Evolutionary conservation across 257 asterid species (phyloP), one percentile per base, ranked within the genome.

Genomic region (Ophiorrhiza pumila): DNA sequence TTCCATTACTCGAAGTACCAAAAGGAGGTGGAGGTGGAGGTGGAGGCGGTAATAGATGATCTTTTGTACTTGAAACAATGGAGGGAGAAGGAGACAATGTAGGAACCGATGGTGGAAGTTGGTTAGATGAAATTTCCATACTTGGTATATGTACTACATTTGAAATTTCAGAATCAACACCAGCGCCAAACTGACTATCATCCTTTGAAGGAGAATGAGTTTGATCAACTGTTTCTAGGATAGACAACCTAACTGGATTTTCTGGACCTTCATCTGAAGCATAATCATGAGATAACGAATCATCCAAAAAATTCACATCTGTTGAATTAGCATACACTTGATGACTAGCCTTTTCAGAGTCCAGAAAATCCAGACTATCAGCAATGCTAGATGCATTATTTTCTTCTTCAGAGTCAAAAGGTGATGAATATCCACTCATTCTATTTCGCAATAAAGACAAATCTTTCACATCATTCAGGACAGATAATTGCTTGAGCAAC

Each of bases 391-490:
- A 90, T 43, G 96, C 85, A 81, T 89, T 94, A 77, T 87, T 91
- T 78, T 94, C 98, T 73, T 94, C 99, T 79, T 94, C 99, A 22
- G 99, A 91, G 80, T 94, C 99, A 73, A 88, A 70, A 65, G 99
- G 96, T 35, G 96, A 90, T 56, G 96, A 86, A 80, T 85, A 91
- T 69, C 83, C 96, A 79, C 93, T 90, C 79, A 85, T 78, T 81
- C 97, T 84, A 39, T 71, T 90, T 80, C 88, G 85, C 82, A 90
- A 63, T 80, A 85, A 75, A 7, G 96, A 86, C 68, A 94, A 71
- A 78, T 94, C 98, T 79, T 90, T 94, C 87, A 80, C 85, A 59
- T 94, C 98, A 85, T 83, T 88, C 84, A 94, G 66, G 62, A 81
- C 88, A 18, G 97, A 83, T 76, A 94, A 84, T 66, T 91, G 98